Base-by-base conservation (phyloP, 164 flowering plant species). In the Magnolia officinalis region DNA sequence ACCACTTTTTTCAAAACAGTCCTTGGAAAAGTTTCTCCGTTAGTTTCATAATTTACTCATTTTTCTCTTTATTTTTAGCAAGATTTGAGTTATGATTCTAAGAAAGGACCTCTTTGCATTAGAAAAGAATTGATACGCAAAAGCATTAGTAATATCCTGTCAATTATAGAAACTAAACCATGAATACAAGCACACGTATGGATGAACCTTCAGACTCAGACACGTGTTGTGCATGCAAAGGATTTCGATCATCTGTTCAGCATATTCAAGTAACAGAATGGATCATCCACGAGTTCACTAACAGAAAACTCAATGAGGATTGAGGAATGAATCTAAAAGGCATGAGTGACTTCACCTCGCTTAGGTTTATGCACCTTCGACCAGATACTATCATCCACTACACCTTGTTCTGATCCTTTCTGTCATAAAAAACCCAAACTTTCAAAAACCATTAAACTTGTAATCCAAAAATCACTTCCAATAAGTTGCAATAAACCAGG, bases 351-450 rank as follows among this genome's bases (percentile, higher is more conserved):
- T 23, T 6, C 67, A 81, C 83, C 81, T 81, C 74, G 74, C 67
- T 75, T 81, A 59, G 76, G 18, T 51, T 81, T 81, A 55, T 81
- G 76, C 74, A 65, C 50, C 76, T 78, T 78, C 8, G 23, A 19
- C 80, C 80, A 72, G 19, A 71, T 75, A 72, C 45, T 49, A 9
- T 72, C 75, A 50, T 75, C 80, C 52, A 50, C 70, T 63, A 70
- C 29, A 26, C 78, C 80, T 52, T 75, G 78, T 29, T 81, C 83
- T 16, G 72, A 74, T 75, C 75, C 81, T 78, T 81, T 69, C 83
- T 81, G 76, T 63, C 63, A 78, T 65, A 73, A 72, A 10, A 72
- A 13, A 24, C 13, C 4, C 45, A 67, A 24, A 72, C 63, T 58
- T 50, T 23, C 8, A 70, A 2, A 74, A 50, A 45, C 19, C 13